phyloP scores from a whole-genome alignment of 495 filamentous ascomycete genomes.

The Hypoxylon perforatum region DNA sequence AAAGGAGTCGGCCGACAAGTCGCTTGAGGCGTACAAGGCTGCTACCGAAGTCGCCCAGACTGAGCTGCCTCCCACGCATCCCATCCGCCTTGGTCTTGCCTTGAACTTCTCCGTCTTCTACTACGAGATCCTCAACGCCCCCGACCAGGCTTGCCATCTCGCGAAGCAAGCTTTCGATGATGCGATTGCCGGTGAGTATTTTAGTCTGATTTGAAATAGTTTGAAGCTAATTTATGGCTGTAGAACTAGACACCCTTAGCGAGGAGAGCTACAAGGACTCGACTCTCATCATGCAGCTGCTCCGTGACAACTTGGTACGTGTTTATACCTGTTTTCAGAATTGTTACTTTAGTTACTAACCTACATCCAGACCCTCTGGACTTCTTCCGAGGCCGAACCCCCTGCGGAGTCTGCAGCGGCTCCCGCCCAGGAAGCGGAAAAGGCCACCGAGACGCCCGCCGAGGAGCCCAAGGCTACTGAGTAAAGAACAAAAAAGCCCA shows the following conservation, averaged over 20 bases:
- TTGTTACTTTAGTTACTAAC: constrained; percentile 24
- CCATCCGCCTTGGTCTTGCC: constrained; percentile 97
- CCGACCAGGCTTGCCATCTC: constrained; percentile 98
- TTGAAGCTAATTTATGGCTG: constrained; percentile 37
- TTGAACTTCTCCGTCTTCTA: constrained; percentile 99
- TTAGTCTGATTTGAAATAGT: background rate
- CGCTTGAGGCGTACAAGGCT: constrained; percentile 98
- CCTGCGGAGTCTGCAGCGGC: constrained; percentile 72
- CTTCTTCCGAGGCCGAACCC: constrained; percentile 95
- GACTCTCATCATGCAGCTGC: constrained; percentile 99
- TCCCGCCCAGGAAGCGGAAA: constrained; percentile 65
- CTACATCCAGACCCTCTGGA: constrained; percentile 89
- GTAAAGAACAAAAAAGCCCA: constrained; percentile 57
- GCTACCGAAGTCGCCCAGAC: constrained; percentile 98
- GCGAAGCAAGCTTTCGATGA: constrained; percentile 99
- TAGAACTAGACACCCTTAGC: constrained; percentile 97
- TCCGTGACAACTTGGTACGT: constrained; percentile 97
- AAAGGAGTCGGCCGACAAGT: constrained; percentile 95
- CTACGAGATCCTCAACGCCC: constrained; percentile 99
- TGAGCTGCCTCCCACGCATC: constrained; percentile 97
- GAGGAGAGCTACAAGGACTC: constrained; percentile 99
- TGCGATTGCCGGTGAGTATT: constrained; percentile 88
- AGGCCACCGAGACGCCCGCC: constrained; percentile 55
- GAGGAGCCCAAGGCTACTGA: constrained; percentile 65
- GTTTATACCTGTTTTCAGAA: background rate